phyloP scores from a whole-genome alignment of 2,329 filamentous ascomycete genomes.

The Epichloe hybrida region DNA sequence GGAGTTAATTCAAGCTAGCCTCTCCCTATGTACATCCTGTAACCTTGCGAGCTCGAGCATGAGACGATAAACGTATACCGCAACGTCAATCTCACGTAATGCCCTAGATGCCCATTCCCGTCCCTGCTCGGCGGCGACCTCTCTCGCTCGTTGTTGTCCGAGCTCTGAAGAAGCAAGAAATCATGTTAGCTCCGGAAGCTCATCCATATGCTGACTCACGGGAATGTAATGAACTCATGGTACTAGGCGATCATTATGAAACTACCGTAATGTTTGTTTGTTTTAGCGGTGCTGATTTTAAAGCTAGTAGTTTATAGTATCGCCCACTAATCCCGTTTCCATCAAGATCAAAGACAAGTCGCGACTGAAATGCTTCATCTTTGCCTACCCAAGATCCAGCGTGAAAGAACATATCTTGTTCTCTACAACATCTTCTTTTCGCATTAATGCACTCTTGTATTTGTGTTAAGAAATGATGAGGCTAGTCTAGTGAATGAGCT shows the following conservation, averaged over 20 bases:
- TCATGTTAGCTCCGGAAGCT: slow-evolving; percentile 36
- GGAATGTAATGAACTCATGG: slow-evolving; percentile 46
- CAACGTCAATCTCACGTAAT: slow-evolving; percentile 44
- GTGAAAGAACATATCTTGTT: background rate
- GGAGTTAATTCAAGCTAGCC: too few relatives aligned
- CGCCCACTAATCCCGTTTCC: slow-evolving; percentile 42
- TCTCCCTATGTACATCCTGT: slow-evolving; percentile 17
- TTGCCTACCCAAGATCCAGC: slow-evolving; percentile 5
- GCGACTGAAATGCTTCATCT: slow-evolving; percentile 22
- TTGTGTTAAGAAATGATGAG: background rate
- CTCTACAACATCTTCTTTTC: background rate
- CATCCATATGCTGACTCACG: slow-evolving; percentile 33
- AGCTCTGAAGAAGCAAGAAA: slow-evolving; percentile 30
- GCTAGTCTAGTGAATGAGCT: slow-evolving; percentile 1
- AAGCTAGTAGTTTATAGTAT: slow-evolving; percentile 36
- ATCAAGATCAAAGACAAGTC: slow-evolving; percentile 37
- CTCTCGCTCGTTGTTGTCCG: slow-evolving; percentile 33
- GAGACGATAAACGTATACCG: slow-evolving; percentile 46
- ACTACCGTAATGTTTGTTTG: slow-evolving; percentile 38
- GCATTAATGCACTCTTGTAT: background rate
- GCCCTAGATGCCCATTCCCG: slow-evolving; percentile 39
- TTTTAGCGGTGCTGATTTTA: slow-evolving; percentile 34
- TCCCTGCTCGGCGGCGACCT: slow-evolving; percentile 40
- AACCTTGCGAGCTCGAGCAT: slow-evolving; percentile 41
- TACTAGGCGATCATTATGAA: slow-evolving; percentile 41